Percentiles rank a stretch among this genome's conserved stretches.
Evolutionary conservation across 768 basidiomycete genomes (phyloP).

Genomic region (Serendipita indica): DNA sequence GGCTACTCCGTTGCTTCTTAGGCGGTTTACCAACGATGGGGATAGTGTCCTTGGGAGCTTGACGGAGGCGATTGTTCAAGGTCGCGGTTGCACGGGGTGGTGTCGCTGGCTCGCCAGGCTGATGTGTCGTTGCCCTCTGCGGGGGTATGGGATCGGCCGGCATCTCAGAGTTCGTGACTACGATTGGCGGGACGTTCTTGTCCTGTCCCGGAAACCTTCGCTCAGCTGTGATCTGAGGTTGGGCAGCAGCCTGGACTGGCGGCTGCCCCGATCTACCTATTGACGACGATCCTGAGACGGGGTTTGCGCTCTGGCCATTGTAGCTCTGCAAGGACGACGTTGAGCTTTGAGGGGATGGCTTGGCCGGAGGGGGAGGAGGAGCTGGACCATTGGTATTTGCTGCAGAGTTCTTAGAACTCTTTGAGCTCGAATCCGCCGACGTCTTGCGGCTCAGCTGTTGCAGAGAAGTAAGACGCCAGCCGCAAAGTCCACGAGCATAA

Average conservation of each 20-base stretch:
- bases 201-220: conserved; percentile 39
- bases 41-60: conserved; percentile 85
- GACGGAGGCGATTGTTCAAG: conserved; percentile 43
- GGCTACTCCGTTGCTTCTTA: conserved; percentile 91
- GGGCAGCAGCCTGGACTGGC: conserved; percentile 26
- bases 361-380: conserved; percentile 35
- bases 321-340: conserved; percentile 28
- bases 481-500: background rate
- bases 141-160: conserved; percentile 34
- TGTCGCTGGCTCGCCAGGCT: conserved; percentile 26
- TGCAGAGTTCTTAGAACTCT: conserved; percentile 34
- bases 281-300: conserved; percentile 26
- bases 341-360: conserved; percentile 19
- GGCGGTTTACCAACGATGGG: conserved; percentile 93
- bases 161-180: conserved; percentile 68
- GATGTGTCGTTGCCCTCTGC: conserved; percentile 13
- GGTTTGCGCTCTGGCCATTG: conserved; percentile 25
- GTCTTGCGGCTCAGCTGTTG: conserved; percentile 33
- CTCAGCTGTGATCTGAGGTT: conserved; percentile 32
- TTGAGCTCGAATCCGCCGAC: conserved; percentile 51
- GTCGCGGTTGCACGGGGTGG: conserved; percentile 56
- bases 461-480: conserved; percentile 16
- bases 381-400: conserved; percentile 30
- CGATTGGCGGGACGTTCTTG: conserved; percentile 56
- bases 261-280: conserved; percentile 30